Percentiles rank a stretch among this genome's conserved stretches.
Evolutionary conservation across 345 rosid genomes (phyloP).

Genomic region (Melaleuca alternifolia): DNA sequence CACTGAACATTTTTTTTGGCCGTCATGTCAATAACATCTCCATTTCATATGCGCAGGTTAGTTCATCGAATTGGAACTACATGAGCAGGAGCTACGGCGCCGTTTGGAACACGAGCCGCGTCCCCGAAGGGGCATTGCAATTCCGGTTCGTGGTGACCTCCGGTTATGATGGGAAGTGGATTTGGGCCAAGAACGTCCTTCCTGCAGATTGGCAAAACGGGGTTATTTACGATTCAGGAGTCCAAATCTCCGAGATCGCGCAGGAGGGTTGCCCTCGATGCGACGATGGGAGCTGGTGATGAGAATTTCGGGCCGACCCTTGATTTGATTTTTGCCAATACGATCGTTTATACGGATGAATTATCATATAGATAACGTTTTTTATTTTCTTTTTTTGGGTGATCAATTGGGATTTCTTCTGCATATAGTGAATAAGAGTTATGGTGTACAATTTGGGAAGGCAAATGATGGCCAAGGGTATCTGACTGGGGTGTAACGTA

Average conservation of each 20-base stretch:
- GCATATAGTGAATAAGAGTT: not conserved
- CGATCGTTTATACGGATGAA: not conserved
- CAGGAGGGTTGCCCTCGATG: constrained; percentile 78
- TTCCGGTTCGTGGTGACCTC: constrained; percentile 65
- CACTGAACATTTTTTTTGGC: not conserved
- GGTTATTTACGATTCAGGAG: constrained; percentile 48
- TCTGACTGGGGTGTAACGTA: not conserved
- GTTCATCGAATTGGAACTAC: constrained; percentile 61
- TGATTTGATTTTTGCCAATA: not conserved
- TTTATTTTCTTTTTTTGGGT: not conserved
- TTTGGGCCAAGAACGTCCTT: constrained; percentile 64
- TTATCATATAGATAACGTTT: not conserved
- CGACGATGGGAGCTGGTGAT: constrained; percentile 40
- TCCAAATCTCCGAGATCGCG: constrained; percentile 73
- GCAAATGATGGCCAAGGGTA: not conserved
- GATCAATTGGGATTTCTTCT: not conserved
- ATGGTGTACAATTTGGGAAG: not conserved
- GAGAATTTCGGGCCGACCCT: not conserved
- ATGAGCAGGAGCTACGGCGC: constrained; percentile 71
- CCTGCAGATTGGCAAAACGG: constrained; percentile 69
- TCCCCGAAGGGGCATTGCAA: constrained; percentile 66
- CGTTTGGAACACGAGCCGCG: constrained; percentile 61
- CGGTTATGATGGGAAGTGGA: constrained; percentile 80
- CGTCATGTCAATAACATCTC: not conserved
- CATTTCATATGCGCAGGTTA: constrained; percentile 20